These are phyloP conservation scores for Penicillium sp. DNA, from an alignment of 2,329 filamentous ascomycete species.

Conservation along the genomic window DNA sequence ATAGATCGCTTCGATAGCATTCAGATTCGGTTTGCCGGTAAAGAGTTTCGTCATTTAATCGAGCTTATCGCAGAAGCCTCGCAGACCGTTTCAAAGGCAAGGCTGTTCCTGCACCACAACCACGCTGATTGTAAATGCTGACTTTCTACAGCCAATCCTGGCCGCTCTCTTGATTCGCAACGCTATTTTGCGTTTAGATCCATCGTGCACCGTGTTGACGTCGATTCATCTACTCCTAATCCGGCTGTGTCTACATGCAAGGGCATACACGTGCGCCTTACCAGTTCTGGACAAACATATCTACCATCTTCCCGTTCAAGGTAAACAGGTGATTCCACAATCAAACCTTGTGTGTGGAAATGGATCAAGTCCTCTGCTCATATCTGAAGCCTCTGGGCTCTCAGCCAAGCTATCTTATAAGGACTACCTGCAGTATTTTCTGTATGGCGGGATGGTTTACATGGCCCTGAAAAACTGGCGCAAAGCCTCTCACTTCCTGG, in stretches of 20 bases:
- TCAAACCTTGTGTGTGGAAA: conserved; percentile 27
- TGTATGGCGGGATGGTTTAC: conserved; percentile 60
- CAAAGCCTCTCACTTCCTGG: conserved; percentile 57
- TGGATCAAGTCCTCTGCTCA: conserved; percentile 30
- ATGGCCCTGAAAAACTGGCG: conserved; percentile 57
- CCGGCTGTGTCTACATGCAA: conserved; percentile 40
- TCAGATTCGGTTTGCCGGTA: conserved; percentile 43
- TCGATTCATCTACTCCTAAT: conserved; percentile 40
- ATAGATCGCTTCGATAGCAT: conserved; percentile 49
- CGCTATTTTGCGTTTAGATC: conserved; percentile 43
- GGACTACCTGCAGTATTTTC: conserved; percentile 58
- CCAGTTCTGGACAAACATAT: conserved; percentile 41
- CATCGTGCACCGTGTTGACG: conserved; percentile 40
- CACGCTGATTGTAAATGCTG: conserved; percentile 10
- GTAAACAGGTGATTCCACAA: conserved; percentile 22
- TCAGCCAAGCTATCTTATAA: conserved; percentile 37
- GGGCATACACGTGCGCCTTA: conserved; percentile 36
- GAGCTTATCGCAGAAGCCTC: conserved; percentile 32
- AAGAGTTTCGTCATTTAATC: conserved; percentile 36
- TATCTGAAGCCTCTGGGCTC: conserved; percentile 37
- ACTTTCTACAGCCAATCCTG: conserved; percentile 30
- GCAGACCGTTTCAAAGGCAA: conserved; percentile 33
- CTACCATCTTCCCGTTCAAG: conserved; percentile 36
- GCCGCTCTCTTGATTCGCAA: conserved; percentile 40
- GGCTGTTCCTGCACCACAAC: conserved; percentile 1